Base-by-base conservation (phyloP, 352 stramenopile species). In the Phytophthora citricola region DNA sequence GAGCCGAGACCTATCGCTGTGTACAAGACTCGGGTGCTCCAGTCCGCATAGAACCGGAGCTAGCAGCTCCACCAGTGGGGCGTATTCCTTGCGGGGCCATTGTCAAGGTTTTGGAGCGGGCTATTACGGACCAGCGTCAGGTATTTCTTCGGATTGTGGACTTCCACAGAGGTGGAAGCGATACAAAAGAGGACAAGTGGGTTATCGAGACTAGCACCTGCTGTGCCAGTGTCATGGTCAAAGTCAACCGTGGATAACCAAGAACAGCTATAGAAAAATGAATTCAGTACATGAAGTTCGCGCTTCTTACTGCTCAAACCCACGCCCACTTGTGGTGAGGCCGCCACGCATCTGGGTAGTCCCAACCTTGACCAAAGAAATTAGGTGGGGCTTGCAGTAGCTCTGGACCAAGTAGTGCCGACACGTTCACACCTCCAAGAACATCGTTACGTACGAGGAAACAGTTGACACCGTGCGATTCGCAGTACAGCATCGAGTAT, bases 131-230 rank as follows among this genome's bases (percentile, higher is more conserved):
- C n/a, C 76, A 91, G 39, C 79, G 85, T 2, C 85, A 90, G 44
- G 69, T 93, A 9, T 93, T 93, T 60, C 58, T 91, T 8, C 70
- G 67, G 5, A 48, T 78, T 48, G 45, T 80, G 8, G 56, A 74
- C 7, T 32, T 51, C 15, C 29, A 66, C 11, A 17, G 8, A n/a
- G 43, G 56, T 43, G 39, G n/a, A 11, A 38, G 54, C 8, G 27
- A 40, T 27, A 41, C 11, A 34, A 14, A 41, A 40, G 46, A 15
- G 9, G 45, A 60, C 3, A 61, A 80, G 47, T 93, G 83, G 81
- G 78, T 93, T 32, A 93, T 93, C 36, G 85, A 93, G 58, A 93
- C 85, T 6, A 91, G 80, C 54, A 89, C 82, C 4, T 89, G 85
- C 57, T 93, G 85, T 45, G 75, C 82, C n/a, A 93, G 77, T 43